Evolutionary conservation across 129 eudicot species (phyloP), one percentile per base, ranked within the genome.

Genomic region (Lactuca sativa): DNA sequence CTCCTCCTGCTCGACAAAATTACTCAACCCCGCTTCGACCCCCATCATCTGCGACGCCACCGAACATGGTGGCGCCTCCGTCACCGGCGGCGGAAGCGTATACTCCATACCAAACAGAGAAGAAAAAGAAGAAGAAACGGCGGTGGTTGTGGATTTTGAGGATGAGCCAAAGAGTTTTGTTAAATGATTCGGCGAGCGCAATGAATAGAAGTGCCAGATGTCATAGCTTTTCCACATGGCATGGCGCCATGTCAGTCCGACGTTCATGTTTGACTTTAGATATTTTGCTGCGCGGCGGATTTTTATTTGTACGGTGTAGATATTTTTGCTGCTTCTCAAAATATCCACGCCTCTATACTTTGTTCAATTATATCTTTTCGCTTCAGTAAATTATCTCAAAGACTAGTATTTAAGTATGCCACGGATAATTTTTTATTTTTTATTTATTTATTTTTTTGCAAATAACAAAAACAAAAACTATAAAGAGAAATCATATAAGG

Each of bases 271-370:
- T 64, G 58, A 74, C 58, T 64, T 15, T 5, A 74, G 78, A 74
- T 74, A 74, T 74, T 74, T 73, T 68, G 57, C 49, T 64, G 49
- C 59, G 47, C 65, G 57, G 48, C 48, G 9, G 65, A 64, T 64
- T 53, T 73, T 73, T 73, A 55, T 73, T 54, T 64, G 71, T 73
- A 73, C 71, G 71, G 71, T 64, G 76, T 48, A 70, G 67, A 71
- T 60, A 74, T 74, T 64, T 74, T 74, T 56, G 44, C 3, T 64
- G 51, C 37, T 55, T 17, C 63, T 11, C 34, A 55, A 74, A 74
- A 74, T 74, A 74, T 74, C 78, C 21, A 4, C 11, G 1, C 30
- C 11, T n/a, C 17, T 49, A 14, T 64, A 64, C 64, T 73, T 73
- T 63, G 38, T 44, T 55, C 53, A 30, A 12, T 36, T 74, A 64